Conservation (phyloP, 2,329 filamentous ascomycete species). For the Magnaporthiopsis poae region DNA sequence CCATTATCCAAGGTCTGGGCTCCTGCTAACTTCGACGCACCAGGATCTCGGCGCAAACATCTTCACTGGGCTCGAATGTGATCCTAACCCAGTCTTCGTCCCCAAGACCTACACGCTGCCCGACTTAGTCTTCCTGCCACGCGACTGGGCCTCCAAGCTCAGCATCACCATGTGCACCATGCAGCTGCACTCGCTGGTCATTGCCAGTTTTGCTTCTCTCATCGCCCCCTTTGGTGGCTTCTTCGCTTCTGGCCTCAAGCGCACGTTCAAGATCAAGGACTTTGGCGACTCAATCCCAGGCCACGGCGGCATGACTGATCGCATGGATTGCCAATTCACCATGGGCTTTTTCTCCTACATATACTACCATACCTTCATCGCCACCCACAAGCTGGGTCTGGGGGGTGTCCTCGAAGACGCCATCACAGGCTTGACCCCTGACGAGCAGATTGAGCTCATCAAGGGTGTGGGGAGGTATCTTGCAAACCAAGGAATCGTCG, state of each 20-base stretch:
- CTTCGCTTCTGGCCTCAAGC: conserved; percentile 94
- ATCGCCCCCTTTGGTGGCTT: conserved; percentile 97
- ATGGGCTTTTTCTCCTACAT: conserved; percentile 98
- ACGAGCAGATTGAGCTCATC: conserved; percentile 80
- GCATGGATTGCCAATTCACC: conserved; percentile 99
- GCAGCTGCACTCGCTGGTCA: conserved; percentile 82
- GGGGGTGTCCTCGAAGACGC: conserved; percentile 83
- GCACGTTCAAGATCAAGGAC: conserved; percentile 99
- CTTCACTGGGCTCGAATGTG: conserved; percentile 81
- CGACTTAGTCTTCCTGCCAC: conserved; percentile 59
- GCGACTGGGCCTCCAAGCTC: conserved; percentile 34
- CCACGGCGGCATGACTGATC: conserved; percentile 94
- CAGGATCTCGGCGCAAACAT: conserved; percentile 84
- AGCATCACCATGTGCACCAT: conserved; percentile 75
- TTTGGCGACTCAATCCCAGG: conserved; percentile 97
- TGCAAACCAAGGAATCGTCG: conserved; percentile 49
- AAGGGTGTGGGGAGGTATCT: conserved; percentile 55
- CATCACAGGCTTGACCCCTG: conserved; percentile 75
- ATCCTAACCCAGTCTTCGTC: conserved; percentile 83
- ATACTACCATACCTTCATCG: conserved; percentile 97
- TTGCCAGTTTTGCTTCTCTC: conserved; percentile 88
- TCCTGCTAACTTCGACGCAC: conserved; percentile 11
- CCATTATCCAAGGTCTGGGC: not conserved
- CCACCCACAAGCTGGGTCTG: conserved; percentile 72
- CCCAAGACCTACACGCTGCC: conserved; percentile 65